phyloP scores from a whole-genome alignment of 2,329 filamentous ascomycete genomes.

The Penicillium vulpinum region DNA sequence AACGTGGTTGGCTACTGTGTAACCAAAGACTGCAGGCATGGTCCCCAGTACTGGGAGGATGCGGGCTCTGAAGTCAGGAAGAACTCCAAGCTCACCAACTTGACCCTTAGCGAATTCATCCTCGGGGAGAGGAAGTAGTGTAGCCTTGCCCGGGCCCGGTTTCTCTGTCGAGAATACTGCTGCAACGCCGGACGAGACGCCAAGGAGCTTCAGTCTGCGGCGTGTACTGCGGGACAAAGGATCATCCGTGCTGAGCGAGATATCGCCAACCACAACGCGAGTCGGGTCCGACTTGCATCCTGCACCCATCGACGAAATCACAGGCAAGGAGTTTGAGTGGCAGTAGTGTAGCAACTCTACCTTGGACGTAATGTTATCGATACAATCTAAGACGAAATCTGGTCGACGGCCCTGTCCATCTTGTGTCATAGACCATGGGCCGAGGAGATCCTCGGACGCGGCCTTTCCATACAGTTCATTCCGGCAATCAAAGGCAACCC shows the following conservation, averaged over 20 bases:
- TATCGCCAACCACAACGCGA: slow-evolving; percentile 84
- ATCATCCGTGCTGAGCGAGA: slow-evolving; percentile 83
- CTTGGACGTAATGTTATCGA: slow-evolving; percentile 98
- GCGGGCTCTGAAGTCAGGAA: slow-evolving; percentile 91
- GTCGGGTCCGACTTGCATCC: slow-evolving; percentile 89
- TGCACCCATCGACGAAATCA: slow-evolving; percentile 95
- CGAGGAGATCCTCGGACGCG: slow-evolving; percentile 67
- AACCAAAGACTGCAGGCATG: slow-evolving; percentile 95
- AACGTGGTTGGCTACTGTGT: slow-evolving; percentile 87
- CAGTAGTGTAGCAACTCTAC: slow-evolving; percentile 89
- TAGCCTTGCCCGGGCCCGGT: slow-evolving; percentile 84
- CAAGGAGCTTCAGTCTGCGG: slow-evolving; percentile 71
- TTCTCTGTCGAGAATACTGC: slow-evolving; percentile 93
- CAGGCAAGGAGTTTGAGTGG: slow-evolving; percentile 70
- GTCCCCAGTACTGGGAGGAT: slow-evolving; percentile 94
- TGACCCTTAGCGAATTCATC: slow-evolving; percentile 84
- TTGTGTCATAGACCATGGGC: slow-evolving; percentile 59
- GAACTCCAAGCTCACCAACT: slow-evolving; percentile 80
- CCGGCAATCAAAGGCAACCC: slow-evolving; percentile 83
- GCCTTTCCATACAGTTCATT: slow-evolving; percentile 77
- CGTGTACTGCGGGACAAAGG: slow-evolving; percentile 82
- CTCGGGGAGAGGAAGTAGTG: slow-evolving; percentile 80
- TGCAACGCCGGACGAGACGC: slow-evolving; percentile 81
- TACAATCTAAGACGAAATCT: slow-evolving; percentile 92
- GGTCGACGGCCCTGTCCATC: slow-evolving; percentile 55